Conservation (phyloP, 208 protist genomes). For the Crithidia brevicula region DNA sequence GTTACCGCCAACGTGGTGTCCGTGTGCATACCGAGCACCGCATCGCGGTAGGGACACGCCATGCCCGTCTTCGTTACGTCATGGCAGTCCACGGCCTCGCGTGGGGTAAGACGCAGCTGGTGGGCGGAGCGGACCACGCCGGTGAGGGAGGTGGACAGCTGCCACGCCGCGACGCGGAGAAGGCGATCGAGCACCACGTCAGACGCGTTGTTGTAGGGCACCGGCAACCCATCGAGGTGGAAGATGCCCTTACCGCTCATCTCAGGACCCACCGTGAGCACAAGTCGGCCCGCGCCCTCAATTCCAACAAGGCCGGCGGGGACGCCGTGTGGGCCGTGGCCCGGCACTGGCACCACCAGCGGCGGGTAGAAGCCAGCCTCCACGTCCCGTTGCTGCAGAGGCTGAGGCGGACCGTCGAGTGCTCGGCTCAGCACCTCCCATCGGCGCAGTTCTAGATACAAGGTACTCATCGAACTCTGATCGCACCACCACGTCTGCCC, state of each 20-base stretch:
- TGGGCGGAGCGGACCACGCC: constrained; percentile 1
- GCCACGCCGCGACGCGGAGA: background rate
- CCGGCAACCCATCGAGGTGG: background rate
- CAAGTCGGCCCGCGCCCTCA: constrained; percentile 11
- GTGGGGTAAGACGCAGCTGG: background rate
- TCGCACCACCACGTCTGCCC: constrained; percentile 11
- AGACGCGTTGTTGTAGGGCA: constrained; percentile 6
- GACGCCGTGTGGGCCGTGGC: constrained; percentile 11
- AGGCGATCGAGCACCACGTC: background rate
- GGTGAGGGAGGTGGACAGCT: constrained; percentile 2
- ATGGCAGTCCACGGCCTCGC: constrained; percentile 11
- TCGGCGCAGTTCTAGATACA: constrained; percentile 13
- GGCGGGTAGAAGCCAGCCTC: background rate
- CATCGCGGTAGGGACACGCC: constrained; percentile 9
- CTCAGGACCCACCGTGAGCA: constrained; percentile 9
- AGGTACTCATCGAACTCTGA: constrained; percentile 3
- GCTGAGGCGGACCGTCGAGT: constrained; percentile 2
- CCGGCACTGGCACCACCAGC: background rate
- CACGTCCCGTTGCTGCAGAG: background rate
- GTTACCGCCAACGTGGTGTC: background rate
- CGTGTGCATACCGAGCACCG: background rate
- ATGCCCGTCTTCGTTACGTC: background rate
- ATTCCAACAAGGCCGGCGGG: constrained; percentile 1
- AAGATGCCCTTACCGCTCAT: constrained; percentile 7
- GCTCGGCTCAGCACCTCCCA: constrained; percentile 10